phyloP scores from a whole-genome alignment of 306 rosid genomes.

The Elaeagnus macrophylla region DNA sequence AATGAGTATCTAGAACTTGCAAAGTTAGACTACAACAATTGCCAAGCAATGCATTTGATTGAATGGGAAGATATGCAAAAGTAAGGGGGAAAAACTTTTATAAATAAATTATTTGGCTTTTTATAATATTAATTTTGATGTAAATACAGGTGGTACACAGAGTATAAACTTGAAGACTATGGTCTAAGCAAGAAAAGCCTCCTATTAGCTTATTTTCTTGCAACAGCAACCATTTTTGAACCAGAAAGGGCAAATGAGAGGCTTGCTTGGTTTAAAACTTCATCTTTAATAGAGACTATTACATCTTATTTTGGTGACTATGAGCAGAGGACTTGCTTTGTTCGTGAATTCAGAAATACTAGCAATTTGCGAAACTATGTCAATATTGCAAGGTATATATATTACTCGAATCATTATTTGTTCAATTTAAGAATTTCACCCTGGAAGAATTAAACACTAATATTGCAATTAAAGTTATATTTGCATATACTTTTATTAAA shows the following conservation, averaged over 20 bases:
- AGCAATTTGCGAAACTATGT: conserved; percentile 18
- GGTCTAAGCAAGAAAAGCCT: conserved; percentile 55
- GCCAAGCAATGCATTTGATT: conserved; percentile 56
- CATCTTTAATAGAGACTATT: conserved; percentile 40
- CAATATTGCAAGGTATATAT: conserved; percentile 15
- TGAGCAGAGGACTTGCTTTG: conserved; percentile 34
- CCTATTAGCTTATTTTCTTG: conserved; percentile 58
- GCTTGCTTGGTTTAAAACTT: conserved; percentile 70
- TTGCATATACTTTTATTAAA: too few relatives aligned
- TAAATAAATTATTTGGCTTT: not conserved
- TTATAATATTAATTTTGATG: not conserved
- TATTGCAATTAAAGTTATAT: not conserved
- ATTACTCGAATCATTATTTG: not conserved
- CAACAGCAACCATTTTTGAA: conserved; percentile 64
- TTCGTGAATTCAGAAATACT: conserved; percentile 28
- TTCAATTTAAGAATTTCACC: not conserved
- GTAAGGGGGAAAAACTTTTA: conserved; percentile 24
- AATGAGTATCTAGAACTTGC: conserved; percentile 72
- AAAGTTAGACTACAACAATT: conserved; percentile 70
- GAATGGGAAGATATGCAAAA: conserved; percentile 69
- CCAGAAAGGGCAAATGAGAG: conserved; percentile 61
- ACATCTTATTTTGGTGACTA: conserved; percentile 33
- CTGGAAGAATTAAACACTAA: not conserved
- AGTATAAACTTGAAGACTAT: conserved; percentile 44
- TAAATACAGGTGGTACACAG: conserved; percentile 63